Evolutionary conservation across 2,329 filamentous ascomycete species (phyloP).

Genomic region (Paraconiothyrium sp.): DNA sequence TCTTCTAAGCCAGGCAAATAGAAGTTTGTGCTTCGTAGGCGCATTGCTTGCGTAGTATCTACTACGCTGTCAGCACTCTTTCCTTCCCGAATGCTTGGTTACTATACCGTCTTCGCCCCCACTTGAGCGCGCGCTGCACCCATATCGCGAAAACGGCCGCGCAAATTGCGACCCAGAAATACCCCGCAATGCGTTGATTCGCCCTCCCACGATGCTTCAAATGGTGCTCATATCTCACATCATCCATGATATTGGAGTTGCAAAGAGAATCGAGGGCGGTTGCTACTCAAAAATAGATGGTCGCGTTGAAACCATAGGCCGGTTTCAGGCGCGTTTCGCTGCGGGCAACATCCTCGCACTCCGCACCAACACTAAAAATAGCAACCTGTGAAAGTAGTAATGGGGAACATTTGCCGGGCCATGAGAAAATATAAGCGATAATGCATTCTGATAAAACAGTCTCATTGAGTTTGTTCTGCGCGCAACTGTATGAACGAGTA

Average conservation of each 20-base stretch:
- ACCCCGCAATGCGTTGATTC: slow-evolving; percentile 28
- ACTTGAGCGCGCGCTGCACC: slow-evolving; percentile 6
- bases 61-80: neutral
- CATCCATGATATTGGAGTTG: slow-evolving; percentile 22
- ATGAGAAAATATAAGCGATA: neutral
- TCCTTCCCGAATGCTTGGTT: neutral
- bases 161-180: slow-evolving; percentile 28
- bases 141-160: slow-evolving; percentile 14
- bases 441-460: neutral
- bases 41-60: neutral
- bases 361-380: slow-evolving; percentile 1
- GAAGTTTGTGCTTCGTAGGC: neutral
- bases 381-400: neutral
- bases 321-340: slow-evolving; percentile 13
- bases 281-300: neutral
- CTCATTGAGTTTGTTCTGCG: neutral
- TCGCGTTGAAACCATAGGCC: slow-evolving; percentile 8
- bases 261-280: slow-evolving; percentile 4
- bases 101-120: slow-evolving; percentile 27
- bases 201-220: slow-evolving; percentile 30
- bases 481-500: neutral
- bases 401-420: neutral
- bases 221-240: slow-evolving; percentile 37
- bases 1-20: slow-evolving; percentile 11
- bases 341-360: slow-evolving; percentile 6